Conservation (phyloP, 2,329 filamentous ascomycete genomes). For the Pezicula carpinea region DNA sequence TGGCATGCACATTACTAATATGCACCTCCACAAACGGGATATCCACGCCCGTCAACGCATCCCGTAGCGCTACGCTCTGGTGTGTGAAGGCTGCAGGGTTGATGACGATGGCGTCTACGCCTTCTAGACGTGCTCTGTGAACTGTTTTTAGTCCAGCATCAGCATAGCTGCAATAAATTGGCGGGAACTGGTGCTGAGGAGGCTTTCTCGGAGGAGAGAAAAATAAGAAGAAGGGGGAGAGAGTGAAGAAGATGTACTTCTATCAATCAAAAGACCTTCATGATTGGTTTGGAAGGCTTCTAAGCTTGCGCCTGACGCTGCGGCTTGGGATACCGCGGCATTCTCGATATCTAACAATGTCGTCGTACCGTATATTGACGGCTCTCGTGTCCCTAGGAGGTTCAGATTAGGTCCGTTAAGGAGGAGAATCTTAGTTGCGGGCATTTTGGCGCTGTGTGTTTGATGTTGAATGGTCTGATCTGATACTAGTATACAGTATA, state of each 20-base stretch:
- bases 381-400: conserved; percentile 71
- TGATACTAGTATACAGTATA: too few species aligned
- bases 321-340: conserved; percentile 15
- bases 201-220: too few species aligned
- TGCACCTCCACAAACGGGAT: conserved; percentile 78
- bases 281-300: conserved; percentile 70
- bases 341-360: conserved; percentile 58
- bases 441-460: conserved; percentile 20
- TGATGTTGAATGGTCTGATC: too few species aligned
- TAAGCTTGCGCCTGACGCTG: conserved; percentile 34
- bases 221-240: conserved; percentile 31
- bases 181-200: too few species aligned
- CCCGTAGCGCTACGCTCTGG: conserved; percentile 70
- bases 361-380: conserved; percentile 65
- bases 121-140: conserved; percentile 54
- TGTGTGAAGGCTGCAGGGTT: conserved; percentile 74
- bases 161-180: too few species aligned
- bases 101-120: conserved; percentile 64
- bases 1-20: conserved; percentile 67
- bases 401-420: conserved; percentile 84
- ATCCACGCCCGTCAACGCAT: conserved; percentile 63
- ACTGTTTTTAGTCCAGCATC: conserved; percentile 51
- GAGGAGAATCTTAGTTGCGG: conserved; percentile 53
- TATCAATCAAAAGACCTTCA: conserved; percentile 48
- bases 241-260: conserved; percentile 2